A percentile compares a stretch with the other conserved stretches of the same genome.
Evolutionary conservation across 2,329 filamentous ascomycete genomes (phyloP).

Genomic region (Penicillium hesseltinei): DNA sequence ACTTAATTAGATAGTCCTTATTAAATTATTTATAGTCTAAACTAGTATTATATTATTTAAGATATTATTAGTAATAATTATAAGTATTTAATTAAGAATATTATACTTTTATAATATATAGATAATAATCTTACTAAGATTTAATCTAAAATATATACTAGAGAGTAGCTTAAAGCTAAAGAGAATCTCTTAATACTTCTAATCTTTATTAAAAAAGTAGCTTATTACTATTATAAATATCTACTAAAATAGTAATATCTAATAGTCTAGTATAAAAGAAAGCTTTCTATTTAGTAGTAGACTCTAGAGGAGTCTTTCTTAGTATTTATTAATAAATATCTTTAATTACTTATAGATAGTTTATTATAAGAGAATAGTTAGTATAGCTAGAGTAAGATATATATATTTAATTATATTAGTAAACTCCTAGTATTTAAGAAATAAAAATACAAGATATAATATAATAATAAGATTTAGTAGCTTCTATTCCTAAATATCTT

Average conservation of each 20-base stretch:
- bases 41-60: too few species aligned
- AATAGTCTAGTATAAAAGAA: background rate
- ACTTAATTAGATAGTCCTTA: too few species aligned
- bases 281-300: background rate
- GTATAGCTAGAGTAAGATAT: background rate
- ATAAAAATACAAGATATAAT: too few species aligned
- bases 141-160: background rate
- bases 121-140: background rate
- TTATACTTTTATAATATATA: too few species aligned
- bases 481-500: too few species aligned
- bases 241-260: background rate
- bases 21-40: too few species aligned
- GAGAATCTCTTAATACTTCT: background rate
- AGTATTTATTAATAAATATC: background rate
- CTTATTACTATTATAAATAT: background rate
- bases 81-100: too few species aligned
- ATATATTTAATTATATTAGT: too few species aligned
- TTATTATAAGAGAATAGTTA: background rate
- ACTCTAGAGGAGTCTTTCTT: background rate
- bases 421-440: too few species aligned
- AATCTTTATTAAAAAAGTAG: background rate
- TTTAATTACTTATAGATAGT: background rate
- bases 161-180: background rate
- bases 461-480: too few species aligned
- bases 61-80: too few species aligned